Evolutionary conservation across 2,329 filamentous ascomycete genomes (phyloP).

Genomic region (Epicoccum nigrum): DNA sequence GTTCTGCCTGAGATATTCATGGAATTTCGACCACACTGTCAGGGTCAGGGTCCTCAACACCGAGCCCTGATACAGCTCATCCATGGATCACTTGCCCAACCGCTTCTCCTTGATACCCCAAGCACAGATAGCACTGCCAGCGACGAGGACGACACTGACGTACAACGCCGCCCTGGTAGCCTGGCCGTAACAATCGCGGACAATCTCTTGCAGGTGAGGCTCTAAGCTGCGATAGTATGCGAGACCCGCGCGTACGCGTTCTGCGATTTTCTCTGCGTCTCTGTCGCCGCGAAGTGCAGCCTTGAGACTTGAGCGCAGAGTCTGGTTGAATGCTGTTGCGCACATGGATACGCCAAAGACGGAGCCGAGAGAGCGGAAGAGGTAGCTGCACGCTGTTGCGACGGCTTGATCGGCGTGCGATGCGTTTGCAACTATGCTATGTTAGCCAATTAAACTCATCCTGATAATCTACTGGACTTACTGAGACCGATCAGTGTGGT

Average conservation of each 20-base stretch:
- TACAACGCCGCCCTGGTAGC: conserved; percentile 60
- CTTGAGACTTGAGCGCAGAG: conserved; percentile 64
- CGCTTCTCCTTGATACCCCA: conserved; percentile 55
- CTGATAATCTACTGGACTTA: conserved; percentile 37
- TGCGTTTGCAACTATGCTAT: conserved; percentile 66
- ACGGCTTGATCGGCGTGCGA: conserved; percentile 72
- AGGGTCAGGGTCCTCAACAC: background rate
- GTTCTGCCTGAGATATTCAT: too few species aligned
- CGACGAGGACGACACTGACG: conserved; percentile 58
- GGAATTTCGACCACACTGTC: too few species aligned
- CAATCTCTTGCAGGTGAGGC: conserved; percentile 63
- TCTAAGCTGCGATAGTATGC: conserved; percentile 71
- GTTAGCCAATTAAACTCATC: background rate
- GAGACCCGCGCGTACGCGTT: conserved; percentile 71
- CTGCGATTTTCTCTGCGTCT: conserved; percentile 69
- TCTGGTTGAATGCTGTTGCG: conserved; percentile 74
- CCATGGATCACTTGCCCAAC: conserved; percentile 26
- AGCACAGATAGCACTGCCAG: conserved; percentile 54
- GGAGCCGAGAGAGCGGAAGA: conserved; percentile 75
- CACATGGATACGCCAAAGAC: conserved; percentile 71
- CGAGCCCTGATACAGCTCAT: background rate
- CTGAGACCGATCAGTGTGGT: conserved; percentile 72
- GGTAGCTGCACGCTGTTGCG: conserved; percentile 78
- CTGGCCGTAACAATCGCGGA: conserved; percentile 70
- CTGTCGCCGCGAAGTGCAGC: conserved; percentile 61